Conservation (phyloP, 805 yeast genomes). For the Saccharomycopsis capsularis region DNA sequence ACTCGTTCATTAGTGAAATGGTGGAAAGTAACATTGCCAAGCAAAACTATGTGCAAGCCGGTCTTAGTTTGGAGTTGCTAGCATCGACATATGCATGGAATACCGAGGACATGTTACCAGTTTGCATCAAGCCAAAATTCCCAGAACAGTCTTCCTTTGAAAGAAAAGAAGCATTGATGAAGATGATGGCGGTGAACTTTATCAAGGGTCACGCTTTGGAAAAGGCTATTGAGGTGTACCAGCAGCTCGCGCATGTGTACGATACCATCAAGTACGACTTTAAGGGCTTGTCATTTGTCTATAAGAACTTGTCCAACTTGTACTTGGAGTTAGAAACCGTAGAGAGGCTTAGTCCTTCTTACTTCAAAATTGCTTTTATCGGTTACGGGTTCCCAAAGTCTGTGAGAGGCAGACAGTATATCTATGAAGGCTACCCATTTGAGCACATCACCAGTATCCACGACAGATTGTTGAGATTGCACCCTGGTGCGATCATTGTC, state of each 20-base stretch:
- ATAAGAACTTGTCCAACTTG: slow-evolving; percentile 58
- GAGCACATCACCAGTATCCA: slow-evolving; percentile 82
- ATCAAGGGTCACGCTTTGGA: slow-evolving; percentile 67
- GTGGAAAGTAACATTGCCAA: slow-evolving; percentile 55
- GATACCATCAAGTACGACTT: slow-evolving; percentile 68
- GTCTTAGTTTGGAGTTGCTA: slow-evolving; percentile 66
- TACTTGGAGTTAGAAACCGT: slow-evolving; percentile 59
- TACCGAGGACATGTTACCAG: slow-evolving; percentile 46
- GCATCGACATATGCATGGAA: slow-evolving; percentile 76
- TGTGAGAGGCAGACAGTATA: slow-evolving; percentile 66
- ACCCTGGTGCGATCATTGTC: slow-evolving; percentile 76
- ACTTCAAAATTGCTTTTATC: slow-evolving; percentile 69
- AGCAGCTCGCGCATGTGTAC: slow-evolving; percentile 70
- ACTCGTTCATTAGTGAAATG: slow-evolving; percentile 70
- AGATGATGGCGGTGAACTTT: slow-evolving; percentile 63
- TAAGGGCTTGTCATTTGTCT: slow-evolving; percentile 65
- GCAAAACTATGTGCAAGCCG: slow-evolving; percentile 72
- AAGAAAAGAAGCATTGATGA: slow-evolving; percentile 66
- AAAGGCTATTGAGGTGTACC: slow-evolving; percentile 71
- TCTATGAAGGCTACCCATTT: slow-evolving; percentile 80
- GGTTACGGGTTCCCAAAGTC: slow-evolving; percentile 82
- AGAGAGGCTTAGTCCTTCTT: slow-evolving; percentile 70
- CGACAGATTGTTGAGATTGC: slow-evolving; percentile 61
- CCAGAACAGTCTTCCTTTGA: slow-evolving; percentile 79
- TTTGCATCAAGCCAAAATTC: slow-evolving; percentile 57